Percentiles rank a stretch among this genome's conserved stretches.
Evolutionary conservation across 1,139 yeast species (phyloP).

Genomic region (Zhuliangozyma blackwelliae): DNA sequence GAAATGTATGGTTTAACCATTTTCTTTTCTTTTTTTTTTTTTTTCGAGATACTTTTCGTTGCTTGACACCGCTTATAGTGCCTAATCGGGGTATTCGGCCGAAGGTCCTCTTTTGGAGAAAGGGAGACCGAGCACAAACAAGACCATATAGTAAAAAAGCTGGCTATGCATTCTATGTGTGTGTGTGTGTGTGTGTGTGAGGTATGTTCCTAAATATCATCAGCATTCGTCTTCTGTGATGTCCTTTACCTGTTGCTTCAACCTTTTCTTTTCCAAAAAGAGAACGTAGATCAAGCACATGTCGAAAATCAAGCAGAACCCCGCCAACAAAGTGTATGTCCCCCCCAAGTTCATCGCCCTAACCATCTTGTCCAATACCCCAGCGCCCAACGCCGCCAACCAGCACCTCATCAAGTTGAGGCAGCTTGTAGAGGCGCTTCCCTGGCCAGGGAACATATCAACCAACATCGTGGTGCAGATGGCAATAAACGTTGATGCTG

Average conservation of each 20-base stretch:
- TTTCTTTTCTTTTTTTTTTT: no score
- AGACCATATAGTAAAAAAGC: no score
- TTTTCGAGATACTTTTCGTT: no score
- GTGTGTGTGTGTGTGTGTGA: not conserved
- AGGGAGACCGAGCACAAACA: no score
- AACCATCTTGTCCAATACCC: conserved; percentile 29
- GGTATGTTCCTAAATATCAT: not conserved
- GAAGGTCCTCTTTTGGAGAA: no score
- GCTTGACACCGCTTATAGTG: no score
- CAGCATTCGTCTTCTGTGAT: not conserved
- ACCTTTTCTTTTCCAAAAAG: conserved; percentile 3
- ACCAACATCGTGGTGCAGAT: conserved; percentile 33
- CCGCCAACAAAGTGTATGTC: conserved; percentile 33
- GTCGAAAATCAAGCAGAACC: conserved; percentile 19
- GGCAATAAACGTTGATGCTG: conserved; percentile 25
- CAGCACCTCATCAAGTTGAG: conserved; percentile 34
- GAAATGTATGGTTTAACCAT: no score
- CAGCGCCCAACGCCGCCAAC: conserved; percentile 32
- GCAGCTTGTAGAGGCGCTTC: conserved; percentile 35
- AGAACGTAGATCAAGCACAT: conserved; percentile 16
- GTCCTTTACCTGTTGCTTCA: not conserved
- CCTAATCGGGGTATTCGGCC: no score
- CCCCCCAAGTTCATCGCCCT: conserved; percentile 31
- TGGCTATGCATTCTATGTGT: no score
- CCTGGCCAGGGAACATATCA: conserved; percentile 30